phyloP scores from a whole-genome alignment of 306 rosid species.

The Sesbania bispinosa region DNA sequence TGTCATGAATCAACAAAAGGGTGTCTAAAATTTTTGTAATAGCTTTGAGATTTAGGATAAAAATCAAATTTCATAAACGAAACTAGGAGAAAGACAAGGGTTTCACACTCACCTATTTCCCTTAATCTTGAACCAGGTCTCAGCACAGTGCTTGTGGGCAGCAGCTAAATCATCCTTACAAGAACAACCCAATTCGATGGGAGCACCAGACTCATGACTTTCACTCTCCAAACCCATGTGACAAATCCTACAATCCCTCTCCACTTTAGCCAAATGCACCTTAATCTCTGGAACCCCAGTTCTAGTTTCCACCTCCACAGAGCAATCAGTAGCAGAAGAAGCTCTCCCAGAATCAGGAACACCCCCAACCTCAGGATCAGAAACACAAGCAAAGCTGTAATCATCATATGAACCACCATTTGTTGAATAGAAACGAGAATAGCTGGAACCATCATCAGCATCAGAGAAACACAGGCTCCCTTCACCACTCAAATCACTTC shows the following conservation, averaged over 20 bases:
- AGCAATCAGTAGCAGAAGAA: conserved; percentile 73
- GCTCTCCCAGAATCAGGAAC: conserved; percentile 48
- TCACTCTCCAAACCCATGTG: conserved; percentile 97
- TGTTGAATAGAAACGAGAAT: conserved; percentile 82
- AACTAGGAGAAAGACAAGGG: conserved; percentile 15
- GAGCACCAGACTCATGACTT: conserved; percentile 78
- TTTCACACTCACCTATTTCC: conserved; percentile 77
- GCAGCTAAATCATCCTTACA: conserved; percentile 92
- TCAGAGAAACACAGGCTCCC: conserved; percentile 78
- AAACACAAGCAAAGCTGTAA: conserved; percentile 57
- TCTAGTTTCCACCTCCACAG: conserved; percentile 57
- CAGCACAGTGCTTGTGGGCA: conserved; percentile 92
- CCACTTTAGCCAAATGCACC: conserved; percentile 76
- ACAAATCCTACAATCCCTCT: conserved; percentile 93
- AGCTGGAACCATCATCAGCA: conserved; percentile 82
- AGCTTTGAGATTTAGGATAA: background rate
- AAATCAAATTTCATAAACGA: background rate
- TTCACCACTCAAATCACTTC: conserved; percentile 58
- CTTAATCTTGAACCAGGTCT: conserved; percentile 93
- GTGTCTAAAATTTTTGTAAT: background rate
- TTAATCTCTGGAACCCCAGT: conserved; percentile 64
- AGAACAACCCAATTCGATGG: conserved; percentile 90
- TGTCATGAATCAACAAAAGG: conserved; percentile 21
- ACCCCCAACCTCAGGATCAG: conserved; percentile 47
- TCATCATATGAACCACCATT: conserved; percentile 92